Conservation (phyloP, 345 rosid genomes). For the Orychophragmus violaceus region DNA sequence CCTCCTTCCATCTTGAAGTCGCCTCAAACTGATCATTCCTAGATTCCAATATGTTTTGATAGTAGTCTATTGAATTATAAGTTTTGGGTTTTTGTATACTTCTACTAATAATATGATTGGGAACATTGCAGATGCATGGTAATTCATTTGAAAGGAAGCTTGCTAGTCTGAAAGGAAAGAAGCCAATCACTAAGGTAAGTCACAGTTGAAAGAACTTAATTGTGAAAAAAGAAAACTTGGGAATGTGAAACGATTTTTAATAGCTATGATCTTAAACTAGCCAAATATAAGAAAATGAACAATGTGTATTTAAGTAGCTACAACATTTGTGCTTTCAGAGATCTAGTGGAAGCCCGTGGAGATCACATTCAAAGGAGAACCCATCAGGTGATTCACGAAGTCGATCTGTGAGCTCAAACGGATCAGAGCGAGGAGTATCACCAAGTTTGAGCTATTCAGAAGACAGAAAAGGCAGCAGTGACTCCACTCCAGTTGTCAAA, state of each 20-base stretch:
- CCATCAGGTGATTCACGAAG: slow-evolving; percentile 49
- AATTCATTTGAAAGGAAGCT: slow-evolving; percentile 92
- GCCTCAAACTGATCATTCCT: not conserved
- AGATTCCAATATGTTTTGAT: not conserved
- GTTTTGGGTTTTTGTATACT: not conserved
- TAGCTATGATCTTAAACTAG: not conserved
- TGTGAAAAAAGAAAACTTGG: not conserved
- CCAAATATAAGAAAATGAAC: not conserved
- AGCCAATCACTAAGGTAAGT: slow-evolving; percentile 43
- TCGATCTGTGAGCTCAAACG: slow-evolving; percentile 50
- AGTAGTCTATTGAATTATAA: not conserved
- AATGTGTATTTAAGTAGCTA: not conserved
- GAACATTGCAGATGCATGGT: slow-evolving; percentile 56
- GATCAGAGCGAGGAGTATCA: slow-evolving; percentile 40
- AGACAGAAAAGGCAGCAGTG: slow-evolving; percentile 24
- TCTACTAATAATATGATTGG: not conserved
- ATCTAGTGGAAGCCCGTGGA: slow-evolving; percentile 43
- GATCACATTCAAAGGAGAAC: slow-evolving; percentile 34
- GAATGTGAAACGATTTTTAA: not conserved
- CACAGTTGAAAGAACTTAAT: not conserved
- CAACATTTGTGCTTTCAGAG: slow-evolving; percentile 32
- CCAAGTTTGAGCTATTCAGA: slow-evolving; percentile 32
- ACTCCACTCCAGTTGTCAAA: slow-evolving; percentile 36
- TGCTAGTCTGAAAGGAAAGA: slow-evolving; percentile 55
- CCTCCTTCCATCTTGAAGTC: not conserved